Evolutionary conservation across 805 yeast genomes (phyloP), one percentile per base, ranked within the genome.

Genomic region (Ogataea pini): DNA sequence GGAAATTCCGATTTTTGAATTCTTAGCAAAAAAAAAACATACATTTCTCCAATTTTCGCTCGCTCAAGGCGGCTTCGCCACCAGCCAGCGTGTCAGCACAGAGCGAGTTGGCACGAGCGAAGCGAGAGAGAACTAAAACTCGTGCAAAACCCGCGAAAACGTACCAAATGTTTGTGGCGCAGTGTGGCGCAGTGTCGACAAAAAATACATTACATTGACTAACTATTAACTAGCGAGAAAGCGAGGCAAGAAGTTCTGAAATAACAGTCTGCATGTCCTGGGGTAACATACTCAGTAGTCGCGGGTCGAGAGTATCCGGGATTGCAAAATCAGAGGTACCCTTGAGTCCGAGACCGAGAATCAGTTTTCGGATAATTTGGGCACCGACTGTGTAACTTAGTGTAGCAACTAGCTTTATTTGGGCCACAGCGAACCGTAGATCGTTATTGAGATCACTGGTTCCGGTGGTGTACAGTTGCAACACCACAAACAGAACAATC

Each of bases 61-160:
- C 41, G 41, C 27, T 31, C 41, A 31, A 22, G 25, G 25, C 25
- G 25, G 25, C 37, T 10, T 19, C 39, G 39, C 39, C 34, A 31
- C 34, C 25, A 22, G 25, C 25, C 25, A 22, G 25, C 25, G 25
- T 22, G 25, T 14, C 18, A n/a, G 34, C 6, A 17, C 16, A 5
- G 18, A n/a, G 18, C 34, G 18, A 10, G 5, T 12, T 8, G 31
- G 13, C 31, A 28, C 18, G 17, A n/a, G 34, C 34, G 34, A 14
- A 31, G 17, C 34, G n/a, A n/a, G n/a, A n/a, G n/a, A n/a, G n/a
- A n/a, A n/a, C n/a, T n/a, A n/a, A n/a, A n/a, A n/a, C n/a, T n/a
- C n/a, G n/a, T 28, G 31, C 31, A 10, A 28, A 28, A 6, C n/a
- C 6, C 31, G 31, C 31, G 31, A 28, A 28, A 12, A 13, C 31